These are phyloP conservation scores for Pezicula neosporulosa DNA, from an alignment of 2,329 filamentous ascomycete species.

Conservation along the genomic window DNA sequence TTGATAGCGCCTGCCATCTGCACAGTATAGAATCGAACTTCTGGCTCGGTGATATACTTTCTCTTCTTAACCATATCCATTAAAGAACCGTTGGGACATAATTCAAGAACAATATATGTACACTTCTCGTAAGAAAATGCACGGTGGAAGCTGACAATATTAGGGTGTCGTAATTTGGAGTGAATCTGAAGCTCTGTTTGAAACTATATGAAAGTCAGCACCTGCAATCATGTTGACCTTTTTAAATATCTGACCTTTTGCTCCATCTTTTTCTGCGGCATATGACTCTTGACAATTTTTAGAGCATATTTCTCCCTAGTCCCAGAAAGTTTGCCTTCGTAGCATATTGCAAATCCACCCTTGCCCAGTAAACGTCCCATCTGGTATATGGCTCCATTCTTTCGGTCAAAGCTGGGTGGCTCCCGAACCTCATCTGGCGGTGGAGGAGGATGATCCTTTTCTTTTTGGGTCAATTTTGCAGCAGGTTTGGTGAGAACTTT, in stretches of 20 bases:
- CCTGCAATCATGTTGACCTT: not conserved
- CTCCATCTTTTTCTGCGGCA: slow-evolving; percentile 74
- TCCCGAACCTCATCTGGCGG: slow-evolving; percentile 58
- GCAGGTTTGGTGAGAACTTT: slow-evolving; percentile 31
- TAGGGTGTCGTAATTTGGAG: slow-evolving; percentile 93
- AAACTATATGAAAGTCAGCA: slow-evolving; percentile 42
- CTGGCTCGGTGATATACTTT: slow-evolving; percentile 86
- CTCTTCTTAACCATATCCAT: slow-evolving; percentile 97
- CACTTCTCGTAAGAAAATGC: slow-evolving; percentile 87
- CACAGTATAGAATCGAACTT: slow-evolving; percentile 89
- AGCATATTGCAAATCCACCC: slow-evolving; percentile 80
- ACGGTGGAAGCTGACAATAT: slow-evolving; percentile 92
- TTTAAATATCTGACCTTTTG: slow-evolving; percentile 60
- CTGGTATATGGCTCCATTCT: slow-evolving; percentile 68
- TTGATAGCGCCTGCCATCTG: slow-evolving; percentile 97
- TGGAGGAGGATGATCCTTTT: slow-evolving; percentile 64
- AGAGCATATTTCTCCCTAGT: slow-evolving; percentile 68
- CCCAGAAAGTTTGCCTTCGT: slow-evolving; percentile 65
- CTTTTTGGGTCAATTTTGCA: slow-evolving; percentile 40
- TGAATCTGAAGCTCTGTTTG: slow-evolving; percentile 93
- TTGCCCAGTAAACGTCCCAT: slow-evolving; percentile 74
- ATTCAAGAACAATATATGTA: slow-evolving; percentile 90
- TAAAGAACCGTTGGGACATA: slow-evolving; percentile 92
- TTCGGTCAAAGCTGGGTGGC: slow-evolving; percentile 65
- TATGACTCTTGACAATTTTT: slow-evolving; percentile 81